phyloP scores from a whole-genome alignment of 257 asterid species.

The Solanum tarijense region DNA sequence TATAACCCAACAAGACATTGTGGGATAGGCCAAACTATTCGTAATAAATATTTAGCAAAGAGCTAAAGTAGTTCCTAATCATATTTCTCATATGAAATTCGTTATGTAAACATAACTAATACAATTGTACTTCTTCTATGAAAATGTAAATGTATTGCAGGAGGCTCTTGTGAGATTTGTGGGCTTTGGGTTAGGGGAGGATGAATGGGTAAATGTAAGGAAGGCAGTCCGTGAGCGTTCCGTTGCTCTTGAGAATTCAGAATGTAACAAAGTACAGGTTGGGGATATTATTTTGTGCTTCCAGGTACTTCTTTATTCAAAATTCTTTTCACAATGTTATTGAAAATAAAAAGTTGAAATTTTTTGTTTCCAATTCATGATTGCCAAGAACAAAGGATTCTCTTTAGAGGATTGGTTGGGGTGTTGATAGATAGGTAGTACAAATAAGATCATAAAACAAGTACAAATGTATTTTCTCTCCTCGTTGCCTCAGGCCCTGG shows the following conservation, averaged over 20 bases:
- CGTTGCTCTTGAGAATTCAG: constrained; percentile 59
- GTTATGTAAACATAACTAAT: not conserved
- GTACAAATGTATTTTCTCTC: not conserved
- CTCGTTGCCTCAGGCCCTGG: not conserved
- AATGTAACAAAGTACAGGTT: constrained; percentile 55
- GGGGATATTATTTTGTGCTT: constrained; percentile 80
- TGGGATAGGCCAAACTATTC: not conserved
- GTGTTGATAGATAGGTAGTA: not conserved
- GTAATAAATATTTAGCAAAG: not conserved
- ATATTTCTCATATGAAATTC: not conserved
- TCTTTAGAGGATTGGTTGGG: not conserved
- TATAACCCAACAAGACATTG: constrained; percentile 1
- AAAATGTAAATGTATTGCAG: constrained; percentile 29
- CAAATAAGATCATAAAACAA: not conserved
- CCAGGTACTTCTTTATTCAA: constrained; percentile 42
- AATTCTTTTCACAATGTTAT: not conserved
- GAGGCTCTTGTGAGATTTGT: constrained; percentile 66
- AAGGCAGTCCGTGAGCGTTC: constrained; percentile 64
- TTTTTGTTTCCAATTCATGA: not conserved
- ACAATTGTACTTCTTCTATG: not conserved
- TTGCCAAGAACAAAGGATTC: not conserved
- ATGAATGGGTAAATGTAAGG: constrained; percentile 71
- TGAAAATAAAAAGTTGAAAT: not conserved
- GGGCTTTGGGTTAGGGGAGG: constrained; percentile 68
- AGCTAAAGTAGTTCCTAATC: not conserved